A percentile compares a stretch with the other conserved stretches of the same genome.
phyloP scores from a whole-genome alignment of 192 early-diverging fungal genomes.

The Coemansia sp. region DNA sequence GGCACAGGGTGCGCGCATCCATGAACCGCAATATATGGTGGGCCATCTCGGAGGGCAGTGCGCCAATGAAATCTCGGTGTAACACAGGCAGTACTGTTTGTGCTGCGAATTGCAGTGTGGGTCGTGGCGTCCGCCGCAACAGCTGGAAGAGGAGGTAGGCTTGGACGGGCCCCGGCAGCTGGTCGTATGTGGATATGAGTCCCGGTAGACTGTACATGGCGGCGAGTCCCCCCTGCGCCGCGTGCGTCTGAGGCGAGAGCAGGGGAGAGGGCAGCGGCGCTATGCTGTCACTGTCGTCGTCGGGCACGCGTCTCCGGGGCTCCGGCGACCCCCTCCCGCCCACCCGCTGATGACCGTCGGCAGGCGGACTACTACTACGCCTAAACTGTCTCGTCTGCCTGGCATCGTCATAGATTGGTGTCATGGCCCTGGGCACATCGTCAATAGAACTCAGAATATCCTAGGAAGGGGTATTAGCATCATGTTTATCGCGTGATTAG shows the following conservation, averaged over 20 bases:
- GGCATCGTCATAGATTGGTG: constrained; percentile 49
- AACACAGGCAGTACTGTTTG: constrained; percentile 85
- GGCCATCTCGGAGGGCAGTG: constrained; percentile 66
- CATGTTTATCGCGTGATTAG: background rate
- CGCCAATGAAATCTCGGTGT: constrained; percentile 86
- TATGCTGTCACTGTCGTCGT: constrained; percentile 12
- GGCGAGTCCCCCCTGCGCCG: constrained; percentile 24
- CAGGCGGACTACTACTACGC: constrained; percentile 7
- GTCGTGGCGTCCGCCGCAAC: constrained; percentile 74
- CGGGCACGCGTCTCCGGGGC: background rate
- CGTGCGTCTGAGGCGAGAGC: constrained; percentile 38
- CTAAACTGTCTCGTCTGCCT: background rate
- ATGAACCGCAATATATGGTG: constrained; percentile 81
- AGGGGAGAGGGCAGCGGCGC: constrained; percentile 43
- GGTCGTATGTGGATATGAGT: constrained; percentile 77
- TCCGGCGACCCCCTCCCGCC: background rate
- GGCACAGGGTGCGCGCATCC: constrained; percentile 75
- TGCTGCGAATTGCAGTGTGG: constrained; percentile 88
- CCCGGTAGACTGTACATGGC: constrained; percentile 49
- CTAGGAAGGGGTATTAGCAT: constrained; percentile 10
- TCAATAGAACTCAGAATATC: constrained; percentile 22
- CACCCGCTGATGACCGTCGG: background rate
- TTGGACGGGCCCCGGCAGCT: constrained; percentile 71
- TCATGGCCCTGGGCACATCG: constrained; percentile 25
- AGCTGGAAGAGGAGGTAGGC: constrained; percentile 88